Evolutionary conservation across 1,139 yeast genomes (phyloP).

Genomic region (Casaregolazyma suthepensis): DNA sequence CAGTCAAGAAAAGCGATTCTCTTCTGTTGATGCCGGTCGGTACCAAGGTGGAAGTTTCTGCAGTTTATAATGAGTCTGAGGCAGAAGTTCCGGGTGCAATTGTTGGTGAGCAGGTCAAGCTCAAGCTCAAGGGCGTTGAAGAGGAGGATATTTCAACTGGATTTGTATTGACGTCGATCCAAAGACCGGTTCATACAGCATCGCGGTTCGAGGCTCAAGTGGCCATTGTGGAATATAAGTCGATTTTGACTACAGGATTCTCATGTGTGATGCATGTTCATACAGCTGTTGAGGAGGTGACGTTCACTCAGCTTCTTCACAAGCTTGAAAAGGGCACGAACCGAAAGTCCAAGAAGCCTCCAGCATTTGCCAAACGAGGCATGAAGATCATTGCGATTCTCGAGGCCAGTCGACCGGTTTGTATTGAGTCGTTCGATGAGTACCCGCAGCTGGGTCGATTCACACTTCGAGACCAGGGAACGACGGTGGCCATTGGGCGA

Average conservation of each 20-base stretch:
- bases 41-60: slow-evolving; percentile 70
- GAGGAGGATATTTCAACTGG: slow-evolving; percentile 95
- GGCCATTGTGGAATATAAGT: slow-evolving; percentile 92
- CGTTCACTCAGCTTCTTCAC: slow-evolving; percentile 74
- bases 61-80: slow-evolving; percentile 91
- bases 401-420: slow-evolving; percentile 78
- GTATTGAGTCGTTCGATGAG: slow-evolving; percentile 87
- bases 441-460: slow-evolving; percentile 97
- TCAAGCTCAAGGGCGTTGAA: slow-evolving; percentile 90
- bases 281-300: slow-evolving; percentile 95
- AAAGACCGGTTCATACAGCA: slow-evolving; percentile 86
- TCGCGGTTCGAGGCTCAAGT: slow-evolving; percentile 91
- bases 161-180: slow-evolving; percentile 78
- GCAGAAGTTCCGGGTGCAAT: slow-evolving; percentile 84
- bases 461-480: slow-evolving; percentile 97
- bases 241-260: slow-evolving; percentile 90
- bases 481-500: slow-evolving; percentile 97
- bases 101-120: slow-evolving; percentile 96
- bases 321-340: slow-evolving; percentile 95
- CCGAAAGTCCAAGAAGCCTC: slow-evolving; percentile 93
- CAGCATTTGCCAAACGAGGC: slow-evolving; percentile 98
- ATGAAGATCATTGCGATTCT: slow-evolving; percentile 94
- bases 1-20: slow-evolving; percentile 69
- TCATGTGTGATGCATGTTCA: slow-evolving; percentile 98
- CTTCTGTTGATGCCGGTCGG: slow-evolving; percentile 91